These are phyloP conservation scores for Evernia prunastri DNA, from an alignment of 495 filamentous ascomycete species.

Conservation along the genomic window DNA sequence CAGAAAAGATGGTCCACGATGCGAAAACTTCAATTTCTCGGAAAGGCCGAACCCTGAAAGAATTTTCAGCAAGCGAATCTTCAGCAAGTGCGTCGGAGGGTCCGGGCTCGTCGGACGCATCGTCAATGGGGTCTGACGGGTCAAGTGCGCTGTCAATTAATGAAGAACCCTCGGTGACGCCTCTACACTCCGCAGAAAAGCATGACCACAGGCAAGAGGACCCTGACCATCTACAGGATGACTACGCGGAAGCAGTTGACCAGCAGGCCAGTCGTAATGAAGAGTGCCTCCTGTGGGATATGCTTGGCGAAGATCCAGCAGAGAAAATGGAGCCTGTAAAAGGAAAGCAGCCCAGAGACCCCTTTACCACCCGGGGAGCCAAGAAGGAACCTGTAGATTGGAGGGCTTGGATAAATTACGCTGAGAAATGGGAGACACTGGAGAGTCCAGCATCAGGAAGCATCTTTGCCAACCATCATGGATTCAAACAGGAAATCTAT, in stretches of 20 bases:
- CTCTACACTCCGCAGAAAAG: background rate
- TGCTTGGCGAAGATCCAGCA: slow-evolving; percentile 37
- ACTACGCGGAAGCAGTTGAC: slow-evolving; percentile 51
- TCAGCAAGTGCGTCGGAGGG: slow-evolving; percentile 2
- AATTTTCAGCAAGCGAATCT: background rate
- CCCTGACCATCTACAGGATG: slow-evolving; percentile 38
- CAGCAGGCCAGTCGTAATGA: slow-evolving; percentile 42
- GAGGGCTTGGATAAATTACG: slow-evolving; percentile 41
- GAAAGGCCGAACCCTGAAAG: background rate
- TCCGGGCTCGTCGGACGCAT: background rate
- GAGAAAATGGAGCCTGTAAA: slow-evolving; percentile 24
- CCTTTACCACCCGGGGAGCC: slow-evolving; percentile 29
- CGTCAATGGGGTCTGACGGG: background rate
- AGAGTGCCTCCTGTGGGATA: slow-evolving; percentile 50
- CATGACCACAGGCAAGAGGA: slow-evolving; percentile 29
- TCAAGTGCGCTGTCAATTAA: background rate
- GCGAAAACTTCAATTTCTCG: background rate
- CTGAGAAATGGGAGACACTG: slow-evolving; percentile 47
- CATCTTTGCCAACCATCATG: slow-evolving; percentile 32
- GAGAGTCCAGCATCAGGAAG: slow-evolving; percentile 32
- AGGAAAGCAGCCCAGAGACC: slow-evolving; percentile 21
- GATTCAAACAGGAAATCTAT: background rate
- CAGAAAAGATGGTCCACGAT: slow-evolving; percentile 6
- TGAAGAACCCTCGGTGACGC: slow-evolving; percentile 26
- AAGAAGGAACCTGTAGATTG: slow-evolving; percentile 38